A percentile compares a stretch with the other conserved stretches of the same genome.
Conservation (phyloP, 495 filamentous ascomycete genomes). For the Penicillium daleae region DNA sequence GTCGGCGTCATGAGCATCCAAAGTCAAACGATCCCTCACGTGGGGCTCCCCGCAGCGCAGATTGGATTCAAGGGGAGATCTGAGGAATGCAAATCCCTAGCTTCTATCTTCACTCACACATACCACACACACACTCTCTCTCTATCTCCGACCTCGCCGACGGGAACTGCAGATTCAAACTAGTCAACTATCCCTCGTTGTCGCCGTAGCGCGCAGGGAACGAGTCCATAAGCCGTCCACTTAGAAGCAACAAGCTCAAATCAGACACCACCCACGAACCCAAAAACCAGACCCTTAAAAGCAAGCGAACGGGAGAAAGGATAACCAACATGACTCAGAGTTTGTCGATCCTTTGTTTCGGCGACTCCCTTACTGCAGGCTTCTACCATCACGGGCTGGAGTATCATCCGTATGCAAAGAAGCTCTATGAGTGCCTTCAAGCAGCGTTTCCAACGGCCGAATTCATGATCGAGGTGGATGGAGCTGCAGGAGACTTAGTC, state of each 20-base stretch:
- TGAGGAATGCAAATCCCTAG: background rate
- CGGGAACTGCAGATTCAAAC: background rate
- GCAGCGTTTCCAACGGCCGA: conserved; percentile 15
- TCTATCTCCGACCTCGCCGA: background rate
- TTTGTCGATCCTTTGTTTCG: conserved; percentile 61
- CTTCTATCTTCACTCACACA: background rate
- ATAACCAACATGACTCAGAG: too few species aligned
- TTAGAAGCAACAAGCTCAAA: too few species aligned
- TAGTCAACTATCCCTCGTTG: background rate
- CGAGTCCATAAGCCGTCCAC: too few species aligned
- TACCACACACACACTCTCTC: too few species aligned
- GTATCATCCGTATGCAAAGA: conserved; percentile 56
- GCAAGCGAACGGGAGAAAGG: too few species aligned
- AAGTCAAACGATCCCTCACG: conserved; percentile 9
- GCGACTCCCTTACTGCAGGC: conserved; percentile 64
- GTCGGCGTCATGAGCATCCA: conserved; percentile 7
- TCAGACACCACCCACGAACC: too few species aligned
- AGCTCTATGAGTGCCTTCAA: conserved; percentile 29
- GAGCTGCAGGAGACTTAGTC: conserved; percentile 56
- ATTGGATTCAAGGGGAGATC: conserved; percentile 16
- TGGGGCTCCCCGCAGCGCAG: conserved; percentile 16
- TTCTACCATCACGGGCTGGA: conserved; percentile 48
- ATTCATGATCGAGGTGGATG: conserved; percentile 42
- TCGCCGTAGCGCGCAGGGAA: too few species aligned
- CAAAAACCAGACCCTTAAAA: too few species aligned